Evolutionary conservation across 2,329 filamentous ascomycete species (phyloP), one percentile per base, ranked within the genome.

Genomic region (Pseudogymnoascus sp.): DNA sequence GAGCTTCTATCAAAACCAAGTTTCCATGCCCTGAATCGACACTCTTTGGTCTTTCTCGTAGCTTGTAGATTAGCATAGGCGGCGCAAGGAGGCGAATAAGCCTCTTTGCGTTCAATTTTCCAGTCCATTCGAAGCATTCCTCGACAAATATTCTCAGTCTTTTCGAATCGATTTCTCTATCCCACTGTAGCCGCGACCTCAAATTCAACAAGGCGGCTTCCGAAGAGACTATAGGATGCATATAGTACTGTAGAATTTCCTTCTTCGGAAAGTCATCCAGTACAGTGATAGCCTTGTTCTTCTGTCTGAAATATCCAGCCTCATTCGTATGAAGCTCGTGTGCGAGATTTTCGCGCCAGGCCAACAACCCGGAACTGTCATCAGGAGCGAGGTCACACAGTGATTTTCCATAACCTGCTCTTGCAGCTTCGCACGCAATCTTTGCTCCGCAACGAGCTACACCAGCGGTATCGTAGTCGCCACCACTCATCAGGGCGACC

Each of bases 401-500:
- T 37, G 88, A 84, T 63, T 81, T 83, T 1, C 93, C 95, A 74
- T 93, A 97, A 0, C 93, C 92, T 61, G 91, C 95, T 69, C 85
- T 85, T 35, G 93, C 93, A 61, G 95, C 96, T 72, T 97, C 91
- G 67, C 90, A 95, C 0, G 95, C 93, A 9, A 93, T 80, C 71
- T 93, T 96, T 59, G 91, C 85, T 1, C 95, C 95, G 69, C 93
- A 96, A 3, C 90, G 89, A 0, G 90, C 87, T 14, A 99, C 88
- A 0, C 95, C 95, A 62, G 91, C 90, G 0, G 93, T 90, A 0
- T 93, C 80, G 69, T 99, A 99, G 74, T 99, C 95, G 5, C 95
- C 95, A 5, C 95, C 95, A 68, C 93, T 97, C 83, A 99, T 92
- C 65, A 99, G 78, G 0, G 95, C 95, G 18, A 97, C 89, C 11